Base-by-base conservation (phyloP, 257 asterid genomes). In the Marsdenia floribunda region DNA sequence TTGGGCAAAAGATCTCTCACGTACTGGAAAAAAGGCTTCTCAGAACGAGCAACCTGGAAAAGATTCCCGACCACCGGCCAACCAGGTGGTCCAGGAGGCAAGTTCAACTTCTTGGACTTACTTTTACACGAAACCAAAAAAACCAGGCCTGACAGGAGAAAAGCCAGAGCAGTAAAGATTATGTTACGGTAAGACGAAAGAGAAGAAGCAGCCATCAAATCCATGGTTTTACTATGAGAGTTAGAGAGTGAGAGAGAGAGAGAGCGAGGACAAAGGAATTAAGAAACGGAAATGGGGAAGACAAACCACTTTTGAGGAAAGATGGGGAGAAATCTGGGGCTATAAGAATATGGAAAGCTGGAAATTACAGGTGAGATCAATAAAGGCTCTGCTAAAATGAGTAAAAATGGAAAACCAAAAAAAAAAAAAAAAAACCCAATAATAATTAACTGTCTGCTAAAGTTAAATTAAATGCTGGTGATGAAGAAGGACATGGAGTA, bases 81-180 rank as follows among this genome's bases (percentile, higher is more conserved):
- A 1, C 98, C 97, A 3, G 97, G 94, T 0, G 97, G 97, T 2
- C 98, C 97, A 3, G 97, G 97, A 47, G 98, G 99, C 5, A 92
- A 87, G 19, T 85, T 87, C 47, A 81, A 86, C 59, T 81, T 86
- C 64, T 83, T 90, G 47, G 86, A 79, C 76, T 80, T 80, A 6
- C 89, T 47, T 50, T 86, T 88, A n/a, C 76, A 78, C 11, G 90
- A 58, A 4, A 86, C 18, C n/a, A 82, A 13, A 83, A 90, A 83
- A 70, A 93, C 72, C n/a, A 88, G 68, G 69, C 60, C 76, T 2
- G 91, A 88, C 18, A 87, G 0, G n/a, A 85, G 18, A 75, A 90
- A 78, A 15, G 91, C 89, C 0, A 83, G 26, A 21, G 93, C 90
- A 2, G 99, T 79, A 90, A 90, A 87, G 53, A 90, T 55, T 63